These are phyloP conservation scores for Prunus kanzakura DNA, from an alignment of 306 rosid genomes.

Conservation along the genomic window DNA sequence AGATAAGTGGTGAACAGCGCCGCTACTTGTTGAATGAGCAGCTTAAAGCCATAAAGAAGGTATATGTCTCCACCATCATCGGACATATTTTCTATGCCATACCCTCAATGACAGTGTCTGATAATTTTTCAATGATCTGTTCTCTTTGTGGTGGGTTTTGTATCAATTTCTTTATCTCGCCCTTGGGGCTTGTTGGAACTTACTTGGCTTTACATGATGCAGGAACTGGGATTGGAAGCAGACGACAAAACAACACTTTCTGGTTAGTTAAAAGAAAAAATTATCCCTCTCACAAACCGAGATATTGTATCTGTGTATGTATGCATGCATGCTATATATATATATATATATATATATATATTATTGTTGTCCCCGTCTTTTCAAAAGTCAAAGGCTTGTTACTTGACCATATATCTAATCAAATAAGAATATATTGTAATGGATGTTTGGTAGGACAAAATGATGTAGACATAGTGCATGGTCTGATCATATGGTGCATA, in stretches of 20 bases:
- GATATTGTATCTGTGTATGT: neutral
- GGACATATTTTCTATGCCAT: neutral
- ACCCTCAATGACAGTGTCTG: neutral
- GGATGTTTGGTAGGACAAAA: neutral
- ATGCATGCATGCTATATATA: neutral
- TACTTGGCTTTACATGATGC: slow-evolving; percentile 21
- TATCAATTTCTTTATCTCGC: slow-evolving; percentile 18
- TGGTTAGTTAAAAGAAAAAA: slow-evolving; percentile 43
- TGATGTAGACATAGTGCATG: neutral
- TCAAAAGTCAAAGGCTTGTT: neutral
- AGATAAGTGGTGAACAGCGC: slow-evolving; percentile 97
- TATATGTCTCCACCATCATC: slow-evolving; percentile 13
- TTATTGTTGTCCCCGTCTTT: neutral
- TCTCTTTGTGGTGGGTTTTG: neutral
- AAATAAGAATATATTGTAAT: neutral
- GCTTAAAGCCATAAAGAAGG: slow-evolving; percentile 99
- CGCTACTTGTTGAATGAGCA: slow-evolving; percentile 94
- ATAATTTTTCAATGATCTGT: neutral
- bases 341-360: no score
- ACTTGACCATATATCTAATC: neutral
- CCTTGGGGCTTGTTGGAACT: slow-evolving; percentile 12
- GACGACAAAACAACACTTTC: slow-evolving; percentile 99
- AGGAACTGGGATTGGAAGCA: slow-evolving; percentile 98
- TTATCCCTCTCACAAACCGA: neutral
- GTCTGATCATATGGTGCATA: neutral